Evolutionary conservation across 176 grass and related monocot genomes (phyloP), one percentile per base, ranked within the genome.

Genomic region (Oryza meridionalis): DNA sequence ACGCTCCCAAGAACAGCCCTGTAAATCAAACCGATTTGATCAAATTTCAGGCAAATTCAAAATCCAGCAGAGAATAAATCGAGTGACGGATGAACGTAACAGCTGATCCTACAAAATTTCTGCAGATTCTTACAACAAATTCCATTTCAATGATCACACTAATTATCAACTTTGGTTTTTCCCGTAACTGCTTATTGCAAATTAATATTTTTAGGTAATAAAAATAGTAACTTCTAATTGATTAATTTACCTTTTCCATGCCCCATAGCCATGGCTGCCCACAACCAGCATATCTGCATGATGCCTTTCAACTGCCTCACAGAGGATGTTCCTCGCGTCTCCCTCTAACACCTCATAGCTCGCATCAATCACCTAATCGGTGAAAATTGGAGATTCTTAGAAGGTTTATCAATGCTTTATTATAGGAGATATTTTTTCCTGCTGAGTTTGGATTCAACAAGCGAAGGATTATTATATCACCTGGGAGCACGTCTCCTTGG

Each of bases 1-100:
- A 98, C 92, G 69, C 95, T 98, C 9, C 95, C 95, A 72, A 98
- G 79, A 10, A 98, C 88, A 24, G 90, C 92, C 86, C 92, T 97
- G 84, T 44, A 59, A 63, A 50, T 46, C 2, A 46, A 58, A 58
- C 6, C 17, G 10, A 19, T 58, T 58, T 0, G 17, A 2, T 58
- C 16, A 58, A 58, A 7, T 58, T 58, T 21, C 51, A 55, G 51
- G 51, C 17, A 55, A 19, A 55, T 0, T 21, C 16, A 19, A 19
- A 7, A 21, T 55, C 0, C 51, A 19, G 0, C 1, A 21, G 17
- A 19, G 6, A 58, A 58, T 6, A 58, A 58, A 6, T 51, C 15
- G 0, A 49, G 46, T 16, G 49, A 51, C 4, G 2, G 4, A 17
- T 51, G 12, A 51, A 51, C 29, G 29, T 31, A 31, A 31, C 49